These are phyloP conservation scores for Vanderwaltozyma verrucispora DNA, from an alignment of 805 yeast genomes.

Conservation along the genomic window DNA sequence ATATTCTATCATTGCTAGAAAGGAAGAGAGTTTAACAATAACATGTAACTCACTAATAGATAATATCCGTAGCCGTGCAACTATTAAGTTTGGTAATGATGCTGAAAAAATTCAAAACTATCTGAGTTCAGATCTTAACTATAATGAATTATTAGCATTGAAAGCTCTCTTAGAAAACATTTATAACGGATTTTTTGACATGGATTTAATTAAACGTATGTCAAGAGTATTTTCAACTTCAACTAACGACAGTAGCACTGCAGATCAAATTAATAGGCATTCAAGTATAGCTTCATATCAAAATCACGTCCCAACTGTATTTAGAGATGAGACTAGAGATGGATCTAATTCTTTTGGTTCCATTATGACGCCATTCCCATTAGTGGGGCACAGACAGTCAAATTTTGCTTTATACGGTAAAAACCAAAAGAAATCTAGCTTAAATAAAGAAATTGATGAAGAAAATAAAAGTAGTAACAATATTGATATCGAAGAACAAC, in stretches of 20 bases:
- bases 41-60: constrained; percentile 9
- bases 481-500: constrained; percentile 1
- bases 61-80: background rate
- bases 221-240: constrained; percentile 25
- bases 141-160: constrained; percentile 36
- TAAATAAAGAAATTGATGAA: constrained; percentile 13
- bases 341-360: constrained; percentile 20
- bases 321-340: constrained; percentile 20
- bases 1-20: constrained; percentile 58
- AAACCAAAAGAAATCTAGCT: constrained; percentile 16
- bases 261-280: constrained; percentile 1
- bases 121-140: constrained; percentile 21
- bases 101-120: constrained; percentile 13
- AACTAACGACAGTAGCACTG: constrained; percentile 19
- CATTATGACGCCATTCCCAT: constrained; percentile 6
- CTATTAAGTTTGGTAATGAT: constrained; percentile 1
- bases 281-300: background rate
- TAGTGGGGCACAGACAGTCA: constrained; percentile 6
- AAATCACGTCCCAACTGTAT: constrained; percentile 10
- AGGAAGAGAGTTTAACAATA: constrained; percentile 36
- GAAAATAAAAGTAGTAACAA: background rate
- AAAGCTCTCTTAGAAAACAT: constrained; percentile 47
- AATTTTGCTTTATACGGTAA: constrained; percentile 5
- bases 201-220: constrained; percentile 40
- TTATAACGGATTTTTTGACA: constrained; percentile 57